Base-by-base conservation (phyloP, 441 rosid species). In the Syzygium syzygioides region DNA sequence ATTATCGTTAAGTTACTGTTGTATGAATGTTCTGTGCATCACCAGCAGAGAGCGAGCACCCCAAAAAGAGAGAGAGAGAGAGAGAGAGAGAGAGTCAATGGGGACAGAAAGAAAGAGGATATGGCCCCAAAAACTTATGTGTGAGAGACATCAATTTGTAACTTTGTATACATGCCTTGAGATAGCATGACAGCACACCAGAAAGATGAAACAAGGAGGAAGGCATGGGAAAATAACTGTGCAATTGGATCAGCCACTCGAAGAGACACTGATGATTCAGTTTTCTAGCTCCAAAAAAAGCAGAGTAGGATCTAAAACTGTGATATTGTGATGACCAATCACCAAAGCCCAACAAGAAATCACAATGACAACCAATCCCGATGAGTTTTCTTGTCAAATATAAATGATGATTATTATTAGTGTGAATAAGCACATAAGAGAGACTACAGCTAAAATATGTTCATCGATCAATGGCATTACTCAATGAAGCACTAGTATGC, bases 371-470 rank as follows among this genome's bases (percentile, higher is more conserved):
- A 41, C 41, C 12, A 23, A 71, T 71, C n/a, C 52, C 2, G 9
- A 41, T 41, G n/a, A 41, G 23, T 12, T 12, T 7, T 41, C 7
- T 71, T 37, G 2, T 20, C 80, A 19, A 71, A 71, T 2, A 6
- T 3, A 41, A 23, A 23, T 41, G n/a, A 41, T 23, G 83, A 23
- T 37, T 52, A 41, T 5, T 76, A 41, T 17, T 41, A 12, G 18
- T 13, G 10, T 3, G 2, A 76, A 76, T 76, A 76, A 76, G 8
- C 52, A 76, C 83, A 41, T 7, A 4, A 76, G 50, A 25, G 17
- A 23, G n/a, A 71, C n/a, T 10, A 0, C 15, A 0, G 83, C 52
- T 23, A 0, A 2, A 3, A 10, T 11, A 13, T 15, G 1, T 76
- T 3, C 83, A 41, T 17, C 4, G 0, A 76, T 76, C 83, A 76